phyloP scores from a whole-genome alignment of 2,329 filamentous ascomycete genomes.

The Dactylella cylindrospora region DNA sequence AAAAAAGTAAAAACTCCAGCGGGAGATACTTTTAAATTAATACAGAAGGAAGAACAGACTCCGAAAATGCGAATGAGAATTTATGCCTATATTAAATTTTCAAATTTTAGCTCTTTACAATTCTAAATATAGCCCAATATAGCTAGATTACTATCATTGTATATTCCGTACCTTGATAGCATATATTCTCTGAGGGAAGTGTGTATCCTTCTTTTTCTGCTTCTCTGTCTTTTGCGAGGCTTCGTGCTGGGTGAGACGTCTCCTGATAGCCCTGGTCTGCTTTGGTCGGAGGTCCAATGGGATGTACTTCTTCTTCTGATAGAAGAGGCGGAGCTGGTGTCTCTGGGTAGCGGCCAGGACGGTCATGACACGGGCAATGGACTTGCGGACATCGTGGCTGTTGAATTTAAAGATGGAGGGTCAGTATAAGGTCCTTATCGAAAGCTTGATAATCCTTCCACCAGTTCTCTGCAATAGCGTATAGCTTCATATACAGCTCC shows the following conservation, averaged over 20 bases:
- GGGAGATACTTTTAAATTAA: constrained; percentile 43
- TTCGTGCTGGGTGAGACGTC: constrained; percentile 91
- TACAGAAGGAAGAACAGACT: constrained; percentile 43
- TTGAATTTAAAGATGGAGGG: constrained; percentile 18
- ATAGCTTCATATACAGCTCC: constrained; percentile 1
- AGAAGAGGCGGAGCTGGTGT: constrained; percentile 96
- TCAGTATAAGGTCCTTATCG: constrained; percentile 25
- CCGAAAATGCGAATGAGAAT: constrained; percentile 44
- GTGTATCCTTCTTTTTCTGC: constrained; percentile 90
- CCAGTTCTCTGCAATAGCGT: constrained; percentile 12
- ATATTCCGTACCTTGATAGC: constrained; percentile 81
- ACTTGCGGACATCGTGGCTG: constrained; percentile 99
- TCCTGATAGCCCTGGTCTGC: constrained; percentile 96
- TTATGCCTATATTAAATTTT: constrained; percentile 40
- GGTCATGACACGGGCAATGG: constrained; percentile 96
- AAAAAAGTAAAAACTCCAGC: constrained; percentile 36
- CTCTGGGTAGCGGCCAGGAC: constrained; percentile 99
- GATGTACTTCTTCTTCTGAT: constrained; percentile 99
- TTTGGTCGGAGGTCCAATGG: constrained; percentile 98
- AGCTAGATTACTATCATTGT: background rate
- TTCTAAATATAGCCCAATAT: constrained; percentile 1
- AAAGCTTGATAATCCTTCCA: constrained; percentile 6
- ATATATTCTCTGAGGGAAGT: constrained; percentile 99
- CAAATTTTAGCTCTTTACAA: too few species aligned
- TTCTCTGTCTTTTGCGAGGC: constrained; percentile 81